A percentile compares a stretch with the other conserved stretches of the same genome.
Evolutionary conservation across 179 eudicot genomes (phyloP).

Genomic region (Patellifolia procumbens): DNA sequence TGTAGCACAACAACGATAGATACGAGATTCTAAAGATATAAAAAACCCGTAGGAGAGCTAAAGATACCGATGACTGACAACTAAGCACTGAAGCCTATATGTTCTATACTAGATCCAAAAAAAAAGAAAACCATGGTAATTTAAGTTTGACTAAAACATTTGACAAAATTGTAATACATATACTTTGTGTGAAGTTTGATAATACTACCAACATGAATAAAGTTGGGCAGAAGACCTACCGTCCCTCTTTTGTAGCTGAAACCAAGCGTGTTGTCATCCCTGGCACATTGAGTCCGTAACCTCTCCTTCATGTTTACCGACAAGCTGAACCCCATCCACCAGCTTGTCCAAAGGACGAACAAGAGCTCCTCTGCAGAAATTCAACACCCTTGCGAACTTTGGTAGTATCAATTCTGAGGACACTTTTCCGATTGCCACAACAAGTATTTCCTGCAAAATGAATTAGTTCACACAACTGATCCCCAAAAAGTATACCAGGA

Average conservation of each 20-base stretch:
- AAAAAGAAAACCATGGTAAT: background rate
- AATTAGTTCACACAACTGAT: background rate
- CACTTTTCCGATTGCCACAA: constrained; percentile 72
- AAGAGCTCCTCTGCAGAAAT: constrained; percentile 81
- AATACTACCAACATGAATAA: background rate
- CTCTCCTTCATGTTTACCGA: constrained; percentile 95
- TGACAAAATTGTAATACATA: too few relatives aligned
- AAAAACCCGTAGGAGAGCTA: background rate
- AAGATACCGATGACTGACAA: background rate
- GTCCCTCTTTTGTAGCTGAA: constrained; percentile 96
- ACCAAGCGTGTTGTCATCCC: constrained; percentile 99
- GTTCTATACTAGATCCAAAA: background rate
- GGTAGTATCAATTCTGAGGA: constrained; percentile 79
- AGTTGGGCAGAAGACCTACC: constrained; percentile 46
- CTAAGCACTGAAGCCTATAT: background rate
- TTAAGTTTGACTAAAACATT: background rate
- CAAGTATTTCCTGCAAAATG: constrained; percentile 75
- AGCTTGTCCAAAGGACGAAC: constrained; percentile 68
- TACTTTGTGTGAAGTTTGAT: too few relatives aligned
- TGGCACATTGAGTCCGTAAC: constrained; percentile 98
- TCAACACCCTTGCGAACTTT: constrained; percentile 81
- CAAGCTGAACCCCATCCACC: constrained; percentile 81
- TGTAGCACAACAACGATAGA: background rate
- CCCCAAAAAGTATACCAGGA: background rate
- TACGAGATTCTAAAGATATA: background rate